phyloP scores from a whole-genome alignment of 2,329 filamentous ascomycete species.

The Microdochium trichocladiopsis region DNA sequence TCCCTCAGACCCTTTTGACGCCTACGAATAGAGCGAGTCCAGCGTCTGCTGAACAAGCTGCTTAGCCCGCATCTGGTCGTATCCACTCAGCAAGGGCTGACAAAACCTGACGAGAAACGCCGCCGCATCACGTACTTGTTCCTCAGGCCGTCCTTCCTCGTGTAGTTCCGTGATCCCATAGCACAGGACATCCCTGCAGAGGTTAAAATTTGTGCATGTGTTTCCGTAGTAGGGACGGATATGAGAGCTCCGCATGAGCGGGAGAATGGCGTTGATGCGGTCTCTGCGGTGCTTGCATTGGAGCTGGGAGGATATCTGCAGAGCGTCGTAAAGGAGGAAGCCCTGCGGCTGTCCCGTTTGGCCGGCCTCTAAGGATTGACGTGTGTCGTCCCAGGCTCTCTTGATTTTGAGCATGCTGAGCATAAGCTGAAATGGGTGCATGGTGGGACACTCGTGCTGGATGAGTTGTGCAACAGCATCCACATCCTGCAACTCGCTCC shows the following conservation, averaged over 20 bases:
- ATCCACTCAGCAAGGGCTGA: background rate
- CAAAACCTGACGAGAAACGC: background rate
- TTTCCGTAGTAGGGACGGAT: background rate
- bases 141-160: background rate
- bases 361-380: background rate
- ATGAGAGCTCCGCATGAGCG: background rate
- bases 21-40: too few relatives aligned
- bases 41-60: background rate
- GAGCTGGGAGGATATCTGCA: background rate
- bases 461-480: background rate
- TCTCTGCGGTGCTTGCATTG: background rate
- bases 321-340: background rate
- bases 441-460: background rate
- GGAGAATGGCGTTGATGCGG: background rate
- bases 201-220: background rate
- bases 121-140: background rate
- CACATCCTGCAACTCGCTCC: background rate
- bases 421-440: background rate
- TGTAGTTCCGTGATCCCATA: background rate
- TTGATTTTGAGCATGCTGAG: background rate
- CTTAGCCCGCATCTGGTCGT: background rate
- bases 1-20: too few relatives aligned
- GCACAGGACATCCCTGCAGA: background rate
- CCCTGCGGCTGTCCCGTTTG: background rate
- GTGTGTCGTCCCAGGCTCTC: background rate